phyloP scores from a whole-genome alignment of 2,329 filamentous ascomycete genomes.

The Claviceps cyperi region DNA sequence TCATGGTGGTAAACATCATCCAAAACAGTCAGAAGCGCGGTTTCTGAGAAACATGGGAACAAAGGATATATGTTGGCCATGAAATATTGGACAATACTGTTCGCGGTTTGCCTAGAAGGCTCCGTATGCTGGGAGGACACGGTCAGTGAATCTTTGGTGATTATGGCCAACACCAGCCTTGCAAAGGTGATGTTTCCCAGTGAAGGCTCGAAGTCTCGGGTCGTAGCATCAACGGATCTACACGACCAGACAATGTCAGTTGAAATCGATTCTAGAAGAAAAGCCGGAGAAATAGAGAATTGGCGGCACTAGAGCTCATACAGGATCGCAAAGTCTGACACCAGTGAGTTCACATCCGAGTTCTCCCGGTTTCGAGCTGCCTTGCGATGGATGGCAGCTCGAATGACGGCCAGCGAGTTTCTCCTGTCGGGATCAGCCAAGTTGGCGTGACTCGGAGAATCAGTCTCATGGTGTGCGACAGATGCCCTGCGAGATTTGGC shows the following conservation, averaged over 20 bases:
- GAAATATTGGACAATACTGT: constrained; percentile 65
- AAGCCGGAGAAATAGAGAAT: background rate
- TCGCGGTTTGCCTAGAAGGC: constrained; percentile 56
- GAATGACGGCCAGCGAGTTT: constrained; percentile 47
- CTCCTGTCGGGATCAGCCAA: constrained; percentile 38
- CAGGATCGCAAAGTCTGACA: constrained; percentile 88
- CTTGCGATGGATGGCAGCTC: constrained; percentile 49
- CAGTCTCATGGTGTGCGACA: constrained; percentile 49
- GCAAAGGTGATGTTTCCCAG: constrained; percentile 86
- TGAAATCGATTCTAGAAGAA: background rate
- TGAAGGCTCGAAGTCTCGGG: constrained; percentile 82
- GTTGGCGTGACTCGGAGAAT: constrained; percentile 15
- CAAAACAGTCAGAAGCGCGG: constrained; percentile 60
- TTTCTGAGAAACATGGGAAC: constrained; percentile 72
- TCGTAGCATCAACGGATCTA: constrained; percentile 87
- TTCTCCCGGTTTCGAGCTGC: constrained; percentile 56
- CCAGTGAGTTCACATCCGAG: constrained; percentile 77
- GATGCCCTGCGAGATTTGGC: constrained; percentile 58
- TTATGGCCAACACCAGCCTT: constrained; percentile 71
- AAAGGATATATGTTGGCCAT: constrained; percentile 68
- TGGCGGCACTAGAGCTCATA: constrained; percentile 27
- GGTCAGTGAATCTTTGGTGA: constrained; percentile 58
- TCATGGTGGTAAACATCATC: constrained; percentile 69
- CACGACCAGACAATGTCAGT: background rate
- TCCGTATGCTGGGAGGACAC: constrained; percentile 44